These are phyloP conservation scores for Geranium brycei DNA, from an alignment of 345 rosid species.

Conservation along the genomic window DNA sequence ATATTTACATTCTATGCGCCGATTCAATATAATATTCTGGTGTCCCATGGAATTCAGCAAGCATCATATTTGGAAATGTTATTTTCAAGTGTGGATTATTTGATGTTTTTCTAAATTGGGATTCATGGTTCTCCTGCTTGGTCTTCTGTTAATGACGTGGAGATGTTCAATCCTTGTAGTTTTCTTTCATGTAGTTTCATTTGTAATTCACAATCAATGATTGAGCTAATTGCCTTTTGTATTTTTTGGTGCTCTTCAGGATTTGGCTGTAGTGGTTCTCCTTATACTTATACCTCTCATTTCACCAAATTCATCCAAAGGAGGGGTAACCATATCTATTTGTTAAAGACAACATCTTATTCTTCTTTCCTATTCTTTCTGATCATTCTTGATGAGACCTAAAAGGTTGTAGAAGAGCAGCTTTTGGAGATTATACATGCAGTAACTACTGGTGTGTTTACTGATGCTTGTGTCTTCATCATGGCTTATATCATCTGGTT, in stretches of 20 bases:
- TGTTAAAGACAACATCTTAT: constrained; percentile 1
- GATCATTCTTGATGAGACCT: background rate
- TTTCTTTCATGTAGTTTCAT: constrained; percentile 3
- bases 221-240: constrained; percentile 5
- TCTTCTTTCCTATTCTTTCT: constrained; percentile 6
- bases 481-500: constrained; percentile 11
- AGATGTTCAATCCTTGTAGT: background rate
- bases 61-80: background rate
- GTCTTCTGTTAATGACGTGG: no score
- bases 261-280: constrained; percentile 93
- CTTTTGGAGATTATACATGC: background rate
- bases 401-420: background rate
- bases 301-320: constrained; percentile 95
- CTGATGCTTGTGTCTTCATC: constrained; percentile 6
- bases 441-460: background rate
- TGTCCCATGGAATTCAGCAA: background rate
- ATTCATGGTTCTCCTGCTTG: no score
- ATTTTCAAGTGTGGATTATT: background rate
- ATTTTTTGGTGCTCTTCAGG: constrained; percentile 34
- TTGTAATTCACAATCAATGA: constrained; percentile 4
- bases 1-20: background rate
- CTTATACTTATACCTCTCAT: constrained; percentile 96
- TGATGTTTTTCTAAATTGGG: background rate
- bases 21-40: background rate
- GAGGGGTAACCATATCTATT: constrained; percentile 67